Conservation (phyloP, 345 rosid species). For the Boechera retrofracta region DNA sequence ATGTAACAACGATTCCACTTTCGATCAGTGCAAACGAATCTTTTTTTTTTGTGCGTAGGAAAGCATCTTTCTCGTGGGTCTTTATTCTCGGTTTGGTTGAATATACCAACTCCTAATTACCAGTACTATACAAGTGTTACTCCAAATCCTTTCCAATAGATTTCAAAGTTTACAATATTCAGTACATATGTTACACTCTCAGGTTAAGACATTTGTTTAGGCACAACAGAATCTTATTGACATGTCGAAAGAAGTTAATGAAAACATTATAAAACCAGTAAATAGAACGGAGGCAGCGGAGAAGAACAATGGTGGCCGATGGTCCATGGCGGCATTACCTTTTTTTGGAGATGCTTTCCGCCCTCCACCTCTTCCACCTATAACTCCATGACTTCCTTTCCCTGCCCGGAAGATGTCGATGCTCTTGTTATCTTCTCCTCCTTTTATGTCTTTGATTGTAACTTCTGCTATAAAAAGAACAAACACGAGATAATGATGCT, state of each 20-base stretch:
- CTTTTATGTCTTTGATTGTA: constrained; percentile 4
- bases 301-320: constrained; percentile 26
- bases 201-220: constrained; percentile 2
- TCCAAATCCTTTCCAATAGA: background rate
- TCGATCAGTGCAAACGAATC: background rate
- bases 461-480: constrained; percentile 23
- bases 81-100: background rate
- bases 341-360: constrained; percentile 41
- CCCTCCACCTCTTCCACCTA: constrained; percentile 38
- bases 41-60: background rate
- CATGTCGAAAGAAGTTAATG: constrained; percentile 20
- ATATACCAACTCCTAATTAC: background rate
- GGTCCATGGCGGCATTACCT: constrained; percentile 27
- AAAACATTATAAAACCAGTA: constrained; percentile 21
- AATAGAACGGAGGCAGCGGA: constrained; percentile 31
- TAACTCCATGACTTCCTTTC: constrained; percentile 36
- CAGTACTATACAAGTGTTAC: background rate
- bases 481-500: background rate
- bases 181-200: constrained; percentile 1
- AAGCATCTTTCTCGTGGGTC: background rate
- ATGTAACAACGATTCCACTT: constrained; percentile 7
- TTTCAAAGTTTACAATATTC: background rate
- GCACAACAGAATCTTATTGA: constrained; percentile 10
- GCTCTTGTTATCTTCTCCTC: constrained; percentile 27
- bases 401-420: constrained; percentile 25